These are phyloP conservation scores for Monilinia vaccinii-corymbosi DNA, from an alignment of 2,329 filamentous ascomycete species.

Conservation along the genomic window DNA sequence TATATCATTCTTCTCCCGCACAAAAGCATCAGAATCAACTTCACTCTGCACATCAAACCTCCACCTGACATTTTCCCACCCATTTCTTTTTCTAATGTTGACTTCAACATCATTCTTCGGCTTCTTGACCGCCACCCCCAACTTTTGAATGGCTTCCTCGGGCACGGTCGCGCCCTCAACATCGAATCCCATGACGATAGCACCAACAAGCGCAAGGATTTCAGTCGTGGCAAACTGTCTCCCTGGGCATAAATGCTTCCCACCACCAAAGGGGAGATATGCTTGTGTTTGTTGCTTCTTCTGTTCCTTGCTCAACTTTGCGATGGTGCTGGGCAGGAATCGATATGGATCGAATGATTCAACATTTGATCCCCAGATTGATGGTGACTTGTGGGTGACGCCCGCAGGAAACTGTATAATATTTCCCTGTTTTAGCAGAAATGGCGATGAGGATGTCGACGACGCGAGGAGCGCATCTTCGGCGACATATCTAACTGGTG, in stretches of 20 bases:
- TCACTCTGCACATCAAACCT: slow-evolving; percentile 12
- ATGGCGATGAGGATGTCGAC: slow-evolving; percentile 26
- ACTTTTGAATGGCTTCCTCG: slow-evolving; percentile 15
- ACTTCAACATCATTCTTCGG: slow-evolving; percentile 20
- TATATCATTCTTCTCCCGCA: not conserved
- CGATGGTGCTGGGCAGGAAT: slow-evolving; percentile 29
- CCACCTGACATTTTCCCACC: slow-evolving; percentile 24
- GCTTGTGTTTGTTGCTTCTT: slow-evolving; percentile 18
- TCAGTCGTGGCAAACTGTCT: slow-evolving; percentile 34
- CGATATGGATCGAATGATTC: slow-evolving; percentile 34
- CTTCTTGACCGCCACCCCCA: slow-evolving; percentile 23
- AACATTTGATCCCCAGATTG: slow-evolving; percentile 38
- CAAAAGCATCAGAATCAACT: slow-evolving; percentile 14
- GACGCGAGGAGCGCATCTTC: slow-evolving; percentile 34
- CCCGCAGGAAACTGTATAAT: slow-evolving; percentile 38
- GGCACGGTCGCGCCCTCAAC: slow-evolving; percentile 14
- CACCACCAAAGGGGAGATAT: slow-evolving; percentile 35
- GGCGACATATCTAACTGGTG: slow-evolving; percentile 34
- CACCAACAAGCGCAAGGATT: slow-evolving; percentile 30
- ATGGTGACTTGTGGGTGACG: slow-evolving; percentile 34
- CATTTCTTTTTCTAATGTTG: slow-evolving; percentile 14
- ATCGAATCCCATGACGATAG: slow-evolving; percentile 28
- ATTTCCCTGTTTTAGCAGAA: slow-evolving; percentile 35
- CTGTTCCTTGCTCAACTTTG: slow-evolving; percentile 13
- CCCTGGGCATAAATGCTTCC: slow-evolving; percentile 34